Evolutionary conservation across 139 green algal species (phyloP).

Genomic region (Yamagishiella unicocca): DNA sequence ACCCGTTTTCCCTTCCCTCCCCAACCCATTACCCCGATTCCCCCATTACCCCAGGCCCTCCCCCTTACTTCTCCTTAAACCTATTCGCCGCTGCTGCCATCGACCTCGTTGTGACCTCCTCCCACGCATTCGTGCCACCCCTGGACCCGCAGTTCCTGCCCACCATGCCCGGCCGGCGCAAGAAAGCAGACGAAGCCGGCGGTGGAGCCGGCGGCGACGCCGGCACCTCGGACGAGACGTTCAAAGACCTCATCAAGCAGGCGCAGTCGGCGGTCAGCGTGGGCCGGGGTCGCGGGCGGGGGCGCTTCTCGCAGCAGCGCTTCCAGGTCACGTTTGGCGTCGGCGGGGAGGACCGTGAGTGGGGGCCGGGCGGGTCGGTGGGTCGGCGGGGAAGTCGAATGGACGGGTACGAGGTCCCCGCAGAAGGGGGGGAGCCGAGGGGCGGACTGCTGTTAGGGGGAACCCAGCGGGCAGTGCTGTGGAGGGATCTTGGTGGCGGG

Average conservation of each 20-base stretch:
- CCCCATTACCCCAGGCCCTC: background rate
- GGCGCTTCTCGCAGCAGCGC: slow-evolving; percentile 22
- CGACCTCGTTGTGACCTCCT: no score
- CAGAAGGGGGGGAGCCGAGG: no score
- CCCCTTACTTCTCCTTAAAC: no score
- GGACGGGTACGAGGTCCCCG: no score
- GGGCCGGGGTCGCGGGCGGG: slow-evolving; percentile 22
- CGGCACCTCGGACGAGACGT: slow-evolving; percentile 55
- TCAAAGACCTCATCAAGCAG: slow-evolving; percentile 67
- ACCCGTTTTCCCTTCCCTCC: background rate
- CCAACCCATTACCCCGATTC: background rate
- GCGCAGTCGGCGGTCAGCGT: background rate
- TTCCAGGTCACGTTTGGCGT: slow-evolving; percentile 53
- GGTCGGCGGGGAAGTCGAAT: no score
- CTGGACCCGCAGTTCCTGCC: slow-evolving; percentile 53
- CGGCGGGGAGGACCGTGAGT: slow-evolving; percentile 48
- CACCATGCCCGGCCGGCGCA: slow-evolving; percentile 59
- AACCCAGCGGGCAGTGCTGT: no score
- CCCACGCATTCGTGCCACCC: background rate
- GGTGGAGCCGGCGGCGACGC: slow-evolving; percentile 15
- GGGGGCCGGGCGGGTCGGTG: background rate
- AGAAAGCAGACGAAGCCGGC: slow-evolving; percentile 51
- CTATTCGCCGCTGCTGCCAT: no score
- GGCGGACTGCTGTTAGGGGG: no score
- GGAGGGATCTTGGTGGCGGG: no score